Base-by-base conservation (phyloP, 2,329 filamentous ascomycete genomes). In the Botrytis deweyae region DNA sequence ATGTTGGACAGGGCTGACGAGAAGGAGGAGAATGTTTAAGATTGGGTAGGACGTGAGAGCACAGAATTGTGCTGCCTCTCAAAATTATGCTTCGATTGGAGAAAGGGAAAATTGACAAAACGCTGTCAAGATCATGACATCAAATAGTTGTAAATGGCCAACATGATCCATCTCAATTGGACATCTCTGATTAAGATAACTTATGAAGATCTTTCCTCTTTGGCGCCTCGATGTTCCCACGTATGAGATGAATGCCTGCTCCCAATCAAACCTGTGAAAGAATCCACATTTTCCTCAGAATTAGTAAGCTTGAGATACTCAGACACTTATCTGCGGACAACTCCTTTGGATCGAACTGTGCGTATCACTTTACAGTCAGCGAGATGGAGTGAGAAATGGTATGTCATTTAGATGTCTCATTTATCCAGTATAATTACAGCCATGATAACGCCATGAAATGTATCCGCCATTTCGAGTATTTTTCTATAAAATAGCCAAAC, bases 401-500 rank as follows among this genome's bases (percentile, higher is more conserved):
- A 29, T 42, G 40, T 42, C 7, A 58, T 68, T 52, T 58, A 68
- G 49, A 58, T 40, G 33, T 44, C 46, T 58, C 25, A 58, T 58
- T 58, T 58, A 33, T 58, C 16, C 46, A 18, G 36, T 68, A 42
- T 58, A 68, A 68, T 58, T 42, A 68, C 49, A 68, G 66, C 49
- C 66, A 58, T 68, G 66, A 58, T 58, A 68, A 68, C 66, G 66
- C 66, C 66, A 40, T 29, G 25, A n/a, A 52, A n/a, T 68, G 49
- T 58, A 68, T 58, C 66, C 49, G 33, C 66, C 38, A 33, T 58
- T 42, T 38, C 55, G 49, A 38, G 22, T 29, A 20, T 68, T 52
- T 55, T 58, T 58, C 49, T 68, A 18, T 68, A 67, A 55, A 18
- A 68, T 58, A 68, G 36, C 49, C 46, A 58, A 36, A 58, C 36